A percentile compares a stretch with the other conserved stretches of the same genome.
Evolutionary conservation across 2,329 filamentous ascomycete genomes (phyloP).

Genomic region (Penicillium sp.): DNA sequence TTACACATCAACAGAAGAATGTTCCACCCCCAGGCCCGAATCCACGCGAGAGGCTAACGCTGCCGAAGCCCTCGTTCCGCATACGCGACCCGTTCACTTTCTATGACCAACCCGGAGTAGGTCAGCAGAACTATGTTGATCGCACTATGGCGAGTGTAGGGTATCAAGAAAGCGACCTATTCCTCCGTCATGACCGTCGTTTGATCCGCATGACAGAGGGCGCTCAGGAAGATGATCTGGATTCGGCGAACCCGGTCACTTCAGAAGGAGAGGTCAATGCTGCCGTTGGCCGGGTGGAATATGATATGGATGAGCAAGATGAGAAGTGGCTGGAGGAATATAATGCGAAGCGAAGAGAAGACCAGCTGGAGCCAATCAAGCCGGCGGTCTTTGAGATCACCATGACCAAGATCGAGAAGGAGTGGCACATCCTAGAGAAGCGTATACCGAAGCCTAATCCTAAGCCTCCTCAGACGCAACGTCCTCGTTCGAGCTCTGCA

Average conservation of each 20-base stretch:
- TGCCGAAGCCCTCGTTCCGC: slow-evolving; percentile 43
- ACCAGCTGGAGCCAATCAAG: slow-evolving; percentile 72
- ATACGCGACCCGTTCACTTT: slow-evolving; percentile 40
- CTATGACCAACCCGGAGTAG: slow-evolving; percentile 70
- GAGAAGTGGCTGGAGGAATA: slow-evolving; percentile 86
- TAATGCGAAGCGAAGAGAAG: slow-evolving; percentile 65
- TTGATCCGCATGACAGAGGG: slow-evolving; percentile 57
- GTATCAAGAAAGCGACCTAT: slow-evolving; percentile 90
- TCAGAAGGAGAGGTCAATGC: slow-evolving; percentile 52
- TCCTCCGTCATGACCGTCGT: slow-evolving; percentile 64
- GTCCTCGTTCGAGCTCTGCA: slow-evolving; percentile 84
- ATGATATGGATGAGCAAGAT: slow-evolving; percentile 99
- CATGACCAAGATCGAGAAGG: slow-evolving; percentile 97
- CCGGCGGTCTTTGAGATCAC: slow-evolving; percentile 94
- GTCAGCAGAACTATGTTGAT: slow-evolving; percentile 84
- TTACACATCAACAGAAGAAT: slow-evolving; percentile 49
- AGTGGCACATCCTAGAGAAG: slow-evolving; percentile 94
- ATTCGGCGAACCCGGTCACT: slow-evolving; percentile 46
- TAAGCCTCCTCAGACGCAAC: slow-evolving; percentile 87
- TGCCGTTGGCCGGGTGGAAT: slow-evolving; percentile 75
- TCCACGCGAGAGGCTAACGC: slow-evolving; percentile 41
- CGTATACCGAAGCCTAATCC: slow-evolving; percentile 94
- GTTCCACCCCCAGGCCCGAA: slow-evolving; percentile 44
- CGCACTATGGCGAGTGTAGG: slow-evolving; percentile 92
- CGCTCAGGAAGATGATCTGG: slow-evolving; percentile 56